Base-by-base conservation (phyloP, 352 stramenopile genomes). In the Globisporangium recalcitrans region DNA sequence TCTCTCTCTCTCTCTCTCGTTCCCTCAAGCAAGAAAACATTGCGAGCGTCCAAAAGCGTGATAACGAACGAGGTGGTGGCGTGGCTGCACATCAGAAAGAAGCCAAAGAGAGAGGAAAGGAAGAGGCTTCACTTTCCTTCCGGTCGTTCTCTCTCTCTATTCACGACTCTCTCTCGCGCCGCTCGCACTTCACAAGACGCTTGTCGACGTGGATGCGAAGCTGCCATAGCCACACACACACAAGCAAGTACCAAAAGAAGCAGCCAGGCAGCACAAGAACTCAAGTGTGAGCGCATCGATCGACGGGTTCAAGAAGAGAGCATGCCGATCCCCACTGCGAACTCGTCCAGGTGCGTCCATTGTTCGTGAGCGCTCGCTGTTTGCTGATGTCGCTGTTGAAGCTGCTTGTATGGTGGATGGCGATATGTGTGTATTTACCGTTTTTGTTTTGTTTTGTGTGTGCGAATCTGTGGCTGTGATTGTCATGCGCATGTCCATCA, bases 271-370 rank as follows among this genome's bases (percentile, higher is more conserved):
- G 16, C 36, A 6, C n/a, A n/a, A n/a, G n/a, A n/a, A n/a, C n/a
- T n/a, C n/a, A n/a, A n/a, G n/a, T n/a, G n/a, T n/a, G n/a, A n/a
- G n/a, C n/a, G n/a, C n/a, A n/a, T n/a, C n/a, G n/a, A n/a, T n/a
- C n/a, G n/a, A n/a, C n/a, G n/a, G n/a, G 38, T 21, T n/a, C 14
- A 27, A 54, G 48, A 38, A 31, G 27, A 60, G 26, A 22, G 13
- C 27, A 64, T 64, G 58, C 58, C 58, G 34, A 57, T 64, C 58
- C 58, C 58, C 26, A 36, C 47, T 58, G 26, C 47, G 47, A 58
- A 58, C 19, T 55, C 46, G 14, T 58, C 58, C n/a, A 55, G 58
- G 58, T 64, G 26, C 31, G 58, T 60, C 14, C 38, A 9, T 21
- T n/a, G 19, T 14, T 47, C 24, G 31, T 60, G 14, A 5, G 16